Evolutionary conservation across 1,284 basidiomycete genomes (phyloP).

Genomic region (Laetiporus sulphureus): DNA sequence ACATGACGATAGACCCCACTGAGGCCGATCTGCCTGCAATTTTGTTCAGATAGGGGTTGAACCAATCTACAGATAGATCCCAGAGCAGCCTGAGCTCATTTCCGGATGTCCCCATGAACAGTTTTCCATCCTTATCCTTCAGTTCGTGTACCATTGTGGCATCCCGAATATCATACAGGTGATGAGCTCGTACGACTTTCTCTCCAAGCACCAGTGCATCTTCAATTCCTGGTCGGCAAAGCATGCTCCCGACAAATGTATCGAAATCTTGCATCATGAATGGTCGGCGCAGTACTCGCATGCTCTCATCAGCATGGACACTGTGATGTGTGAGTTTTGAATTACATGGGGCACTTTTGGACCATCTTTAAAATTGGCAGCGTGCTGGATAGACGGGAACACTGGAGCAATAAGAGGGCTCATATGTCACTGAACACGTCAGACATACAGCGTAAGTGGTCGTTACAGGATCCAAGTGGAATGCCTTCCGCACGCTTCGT

Average conservation of each 20-base stretch:
- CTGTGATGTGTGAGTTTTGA: no score
- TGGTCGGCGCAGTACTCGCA: no score
- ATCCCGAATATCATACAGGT: not conserved
- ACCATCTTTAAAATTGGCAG: no score
- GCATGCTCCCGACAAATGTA: not conserved
- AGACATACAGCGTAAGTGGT: no score
- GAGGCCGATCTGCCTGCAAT: not conserved
- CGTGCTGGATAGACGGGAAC: no score
- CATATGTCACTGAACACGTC: no score
- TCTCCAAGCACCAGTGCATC: not conserved
- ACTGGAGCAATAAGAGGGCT: no score
- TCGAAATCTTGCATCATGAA: not conserved
- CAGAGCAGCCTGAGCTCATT: not conserved
- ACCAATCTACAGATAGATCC: not conserved
- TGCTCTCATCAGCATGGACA: no score
- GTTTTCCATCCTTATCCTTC: not conserved
- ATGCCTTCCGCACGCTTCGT: no score
- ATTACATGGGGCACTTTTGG: no score
- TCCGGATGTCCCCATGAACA: not conserved
- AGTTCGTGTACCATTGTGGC: not conserved
- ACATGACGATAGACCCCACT: constrained; percentile 14
- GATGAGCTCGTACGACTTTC: not conserved
- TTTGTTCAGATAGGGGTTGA: not conserved
- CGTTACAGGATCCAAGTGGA: no score
- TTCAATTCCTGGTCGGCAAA: not conserved